Conservation (phyloP, 192 early-diverging fungal species). For the Backusella liffmaniae region DNA sequence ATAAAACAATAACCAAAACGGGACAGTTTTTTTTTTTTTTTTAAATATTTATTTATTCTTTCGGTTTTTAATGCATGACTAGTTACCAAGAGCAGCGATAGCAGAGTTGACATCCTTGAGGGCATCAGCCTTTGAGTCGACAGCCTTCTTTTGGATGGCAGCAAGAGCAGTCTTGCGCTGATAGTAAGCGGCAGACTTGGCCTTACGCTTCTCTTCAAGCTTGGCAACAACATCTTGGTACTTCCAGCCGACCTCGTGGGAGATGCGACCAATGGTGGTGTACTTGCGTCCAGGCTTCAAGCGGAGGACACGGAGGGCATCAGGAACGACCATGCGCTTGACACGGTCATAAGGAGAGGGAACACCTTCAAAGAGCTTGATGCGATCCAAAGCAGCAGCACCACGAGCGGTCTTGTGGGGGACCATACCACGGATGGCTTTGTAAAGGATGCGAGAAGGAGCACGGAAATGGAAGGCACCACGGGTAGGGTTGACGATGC, state of each 20-base stretch:
- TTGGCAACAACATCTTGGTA: constrained; percentile 96
- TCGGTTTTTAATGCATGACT: constrained; percentile 2
- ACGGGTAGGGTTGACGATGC: constrained; percentile 92
- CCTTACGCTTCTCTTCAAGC: constrained; percentile 99
- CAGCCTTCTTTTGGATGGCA: constrained; percentile 37
- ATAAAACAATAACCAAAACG: neutral
- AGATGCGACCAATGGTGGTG: constrained; percentile 91
- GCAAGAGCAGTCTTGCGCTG: constrained; percentile 76
- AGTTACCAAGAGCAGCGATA: constrained; percentile 33
- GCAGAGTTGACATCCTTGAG: constrained; percentile 36
- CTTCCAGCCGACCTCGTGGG: constrained; percentile 98
- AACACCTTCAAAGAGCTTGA: constrained; percentile 99
- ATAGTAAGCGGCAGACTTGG: constrained; percentile 88
- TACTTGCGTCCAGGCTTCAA: constrained; percentile 98
- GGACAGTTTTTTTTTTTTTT: neutral
- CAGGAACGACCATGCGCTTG: constrained; percentile 97
- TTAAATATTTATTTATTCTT: neutral
- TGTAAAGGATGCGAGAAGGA: constrained; percentile 96
- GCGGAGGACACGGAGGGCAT: constrained; percentile 95
- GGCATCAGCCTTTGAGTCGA: constrained; percentile 32
- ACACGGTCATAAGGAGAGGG: constrained; percentile 95
- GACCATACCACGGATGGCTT: constrained; percentile 97
- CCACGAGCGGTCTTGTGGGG: constrained; percentile 99
- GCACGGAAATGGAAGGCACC: constrained; percentile 99
- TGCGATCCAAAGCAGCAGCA: constrained; percentile 92